Percentiles rank a stretch among this genome's conserved stretches.
These are phyloP conservation scores for Jamesozyma piceae DNA, from an alignment of 805 yeast genomes.

Conservation along the genomic window DNA sequence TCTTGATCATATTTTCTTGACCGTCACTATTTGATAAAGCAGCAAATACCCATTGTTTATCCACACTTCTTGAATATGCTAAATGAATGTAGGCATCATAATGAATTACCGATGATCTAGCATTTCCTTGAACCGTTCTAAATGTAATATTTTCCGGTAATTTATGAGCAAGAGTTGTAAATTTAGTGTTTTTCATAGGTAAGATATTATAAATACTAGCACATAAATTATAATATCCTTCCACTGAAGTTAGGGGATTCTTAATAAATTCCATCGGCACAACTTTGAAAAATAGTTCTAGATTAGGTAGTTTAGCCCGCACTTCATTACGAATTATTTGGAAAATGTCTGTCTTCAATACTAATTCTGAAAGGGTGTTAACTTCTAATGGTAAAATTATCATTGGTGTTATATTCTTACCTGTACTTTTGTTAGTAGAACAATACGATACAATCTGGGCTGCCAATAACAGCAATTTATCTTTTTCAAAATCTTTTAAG, in stretches of 20 bases:
- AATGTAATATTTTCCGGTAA: slow-evolving; percentile 38
- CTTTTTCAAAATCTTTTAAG: slow-evolving; percentile 28
- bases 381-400: slow-evolving; percentile 23
- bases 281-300: slow-evolving; percentile 29
- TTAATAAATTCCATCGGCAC: slow-evolving; percentile 36
- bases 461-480: slow-evolving; percentile 45
- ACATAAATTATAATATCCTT: slow-evolving; percentile 35
- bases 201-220: slow-evolving; percentile 51
- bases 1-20: slow-evolving; percentile 45
- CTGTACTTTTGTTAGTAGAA: slow-evolving; percentile 23
- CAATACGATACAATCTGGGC: slow-evolving; percentile 33
- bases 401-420: slow-evolving; percentile 22
- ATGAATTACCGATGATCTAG: slow-evolving; percentile 17
- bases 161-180: slow-evolving; percentile 34
- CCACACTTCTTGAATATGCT: slow-evolving; percentile 74
- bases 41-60: slow-evolving; percentile 75
- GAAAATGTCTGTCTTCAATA: slow-evolving; percentile 40
- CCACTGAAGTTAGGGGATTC: slow-evolving; percentile 25
- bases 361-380: slow-evolving; percentile 33
- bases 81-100: slow-evolving; percentile 70
- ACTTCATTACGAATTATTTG: slow-evolving; percentile 37
- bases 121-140: slow-evolving; percentile 32
- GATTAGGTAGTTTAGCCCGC: slow-evolving; percentile 23
- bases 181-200: slow-evolving; percentile 23
- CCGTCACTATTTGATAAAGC: slow-evolving; percentile 89